Evolutionary conservation across 495 filamentous ascomycete species (phyloP), one percentile per base, ranked within the genome.

Genomic region (Talaromyces nanjingensis): DNA sequence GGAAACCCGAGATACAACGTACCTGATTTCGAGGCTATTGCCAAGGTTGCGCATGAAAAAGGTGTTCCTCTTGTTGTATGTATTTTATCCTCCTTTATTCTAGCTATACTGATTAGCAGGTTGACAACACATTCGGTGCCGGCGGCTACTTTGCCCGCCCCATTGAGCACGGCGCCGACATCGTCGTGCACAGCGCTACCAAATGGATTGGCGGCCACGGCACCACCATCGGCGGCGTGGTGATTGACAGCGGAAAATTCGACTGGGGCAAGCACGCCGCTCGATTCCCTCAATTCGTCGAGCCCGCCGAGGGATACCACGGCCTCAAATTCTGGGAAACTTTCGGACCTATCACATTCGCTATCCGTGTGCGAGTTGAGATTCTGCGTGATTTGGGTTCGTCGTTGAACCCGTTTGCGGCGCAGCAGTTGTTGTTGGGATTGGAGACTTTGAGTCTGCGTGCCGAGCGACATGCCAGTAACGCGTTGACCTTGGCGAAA

Each of bases 131-230:
- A 11, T 98, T 98, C 68, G 94, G 94, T 22, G 96, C 96, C 16
- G 96, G 96, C 62, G 96, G 94, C 33, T 98, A 90, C 82, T 93
- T 92, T 69, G 80, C 87, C 63, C 87, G 89, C 1, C 96, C 96
- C 22, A 94, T 98, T 69, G 89, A 96, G 6, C 89, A 96, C 73
- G 96, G 96, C 52, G 91, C 89, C 59, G 94, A 98, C 69, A 97
- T 98, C 63, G 85, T 98, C 54, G 91, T 98, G 9, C 92, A 97
- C 79, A 92, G 89, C 34, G 93, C 94, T 11, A 98, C 94, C 20
- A 98, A 98, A 76, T 98, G 94, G 94, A 98, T 98, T 59, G 94
- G 94, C 45, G 94, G 94, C 37, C 94, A 98, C 74, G 94, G 94
- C 52, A 98, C 96, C 31, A 98, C 96, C 6, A 91, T 98, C 67